These are phyloP conservation scores for Rhynchospora breviuscula DNA, from an alignment of 176 grass and related monocot species.

Conservation along the genomic window DNA sequence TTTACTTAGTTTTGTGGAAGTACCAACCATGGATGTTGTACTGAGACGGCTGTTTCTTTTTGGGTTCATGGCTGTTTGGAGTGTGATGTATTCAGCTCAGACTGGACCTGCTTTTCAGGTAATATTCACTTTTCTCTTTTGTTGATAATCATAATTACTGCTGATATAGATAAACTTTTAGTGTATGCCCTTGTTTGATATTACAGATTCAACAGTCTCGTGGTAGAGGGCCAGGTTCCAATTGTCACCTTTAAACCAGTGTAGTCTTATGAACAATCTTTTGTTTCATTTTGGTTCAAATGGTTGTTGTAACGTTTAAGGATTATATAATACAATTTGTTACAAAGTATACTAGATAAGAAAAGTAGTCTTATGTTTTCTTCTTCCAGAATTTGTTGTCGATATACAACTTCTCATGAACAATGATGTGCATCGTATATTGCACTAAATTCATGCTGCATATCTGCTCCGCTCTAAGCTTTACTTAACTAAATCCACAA, in stretches of 20 bases:
- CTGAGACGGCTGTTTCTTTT: conserved; percentile 83
- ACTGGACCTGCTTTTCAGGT: conserved; percentile 97
- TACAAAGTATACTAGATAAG: not conserved
- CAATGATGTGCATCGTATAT: too few relatives aligned
- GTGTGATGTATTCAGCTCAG: conserved; percentile 72
- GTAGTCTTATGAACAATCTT: not conserved
- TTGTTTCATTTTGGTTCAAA: not conserved
- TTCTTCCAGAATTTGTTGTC: not conserved
- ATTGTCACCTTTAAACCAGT: not conserved
- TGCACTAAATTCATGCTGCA: too few relatives aligned
- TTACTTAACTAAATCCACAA: not conserved
- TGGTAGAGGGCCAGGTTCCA: not conserved
- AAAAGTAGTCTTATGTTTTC: not conserved
- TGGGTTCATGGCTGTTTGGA: conserved; percentile 91
- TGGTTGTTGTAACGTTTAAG: not conserved
- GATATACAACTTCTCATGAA: too few relatives aligned
- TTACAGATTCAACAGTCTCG: not conserved
- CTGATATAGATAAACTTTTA: not conserved
- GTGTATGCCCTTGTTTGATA: not conserved
- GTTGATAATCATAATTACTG: not conserved
- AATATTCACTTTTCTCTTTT: conserved; percentile 20
- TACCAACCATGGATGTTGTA: conserved; percentile 64
- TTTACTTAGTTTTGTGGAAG: conserved; percentile 65
- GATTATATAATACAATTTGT: not conserved
- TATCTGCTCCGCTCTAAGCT: not conserved